Percentiles rank a stretch among this genome's conserved stretches.
These are phyloP conservation scores for Cornus florida DNA, from an alignment of 148 eudicot genomes.

Conservation along the genomic window DNA sequence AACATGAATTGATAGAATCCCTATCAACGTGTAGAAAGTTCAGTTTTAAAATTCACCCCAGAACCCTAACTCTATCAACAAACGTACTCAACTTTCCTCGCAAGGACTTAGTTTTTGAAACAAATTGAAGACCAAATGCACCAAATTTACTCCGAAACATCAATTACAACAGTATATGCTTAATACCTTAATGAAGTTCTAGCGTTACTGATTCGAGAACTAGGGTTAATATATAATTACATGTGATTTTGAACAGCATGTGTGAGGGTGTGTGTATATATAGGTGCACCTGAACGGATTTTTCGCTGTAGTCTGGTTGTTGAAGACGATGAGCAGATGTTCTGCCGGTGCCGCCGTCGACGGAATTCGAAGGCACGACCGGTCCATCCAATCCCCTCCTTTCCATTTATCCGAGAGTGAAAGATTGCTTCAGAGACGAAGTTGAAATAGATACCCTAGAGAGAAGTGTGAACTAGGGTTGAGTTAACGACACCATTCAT, in stretches of 20 bases:
- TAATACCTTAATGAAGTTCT: background rate
- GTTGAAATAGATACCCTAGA: slow-evolving; percentile 25
- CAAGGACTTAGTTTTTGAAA: background rate
- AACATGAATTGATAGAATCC: background rate
- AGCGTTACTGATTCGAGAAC: background rate
- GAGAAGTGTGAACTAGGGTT: background rate
- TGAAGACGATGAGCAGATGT: slow-evolving; percentile 9
- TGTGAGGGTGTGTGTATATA: no score
- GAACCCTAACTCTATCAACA: background rate
- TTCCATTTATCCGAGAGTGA: background rate
- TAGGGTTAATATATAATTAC: slow-evolving; percentile 1
- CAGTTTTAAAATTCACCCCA: background rate
- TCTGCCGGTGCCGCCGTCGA: slow-evolving; percentile 24
- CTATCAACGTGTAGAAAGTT: no score
- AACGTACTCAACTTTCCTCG: background rate
- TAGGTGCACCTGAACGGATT: slow-evolving; percentile 38
- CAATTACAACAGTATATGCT: background rate
- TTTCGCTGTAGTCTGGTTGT: slow-evolving; percentile 30
- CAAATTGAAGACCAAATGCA: background rate
- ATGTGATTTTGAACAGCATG: background rate
- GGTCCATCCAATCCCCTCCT: slow-evolving; percentile 14
- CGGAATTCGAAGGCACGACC: slow-evolving; percentile 16
- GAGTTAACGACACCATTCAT: background rate
- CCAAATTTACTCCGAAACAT: background rate
- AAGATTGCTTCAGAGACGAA: background rate